These are phyloP conservation scores for Coprinopsis sp. DNA, from an alignment of 768 basidiomycete genomes.

Conservation along the genomic window DNA sequence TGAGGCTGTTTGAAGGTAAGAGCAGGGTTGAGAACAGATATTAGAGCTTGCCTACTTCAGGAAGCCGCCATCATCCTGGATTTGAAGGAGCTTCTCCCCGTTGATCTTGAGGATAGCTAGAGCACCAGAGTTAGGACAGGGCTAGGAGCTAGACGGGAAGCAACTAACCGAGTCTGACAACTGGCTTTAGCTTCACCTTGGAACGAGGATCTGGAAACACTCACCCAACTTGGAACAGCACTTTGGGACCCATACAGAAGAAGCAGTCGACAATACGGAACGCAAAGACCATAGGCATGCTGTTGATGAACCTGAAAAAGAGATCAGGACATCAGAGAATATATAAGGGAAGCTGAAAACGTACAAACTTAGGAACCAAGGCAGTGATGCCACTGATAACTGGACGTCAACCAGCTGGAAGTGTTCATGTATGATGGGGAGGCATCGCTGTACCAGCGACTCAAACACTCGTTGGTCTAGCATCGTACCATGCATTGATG, in stretches of 20 bases:
- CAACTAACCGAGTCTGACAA: slow-evolving; percentile 49
- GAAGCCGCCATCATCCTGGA: slow-evolving; percentile 96
- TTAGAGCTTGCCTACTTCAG: slow-evolving; percentile 59
- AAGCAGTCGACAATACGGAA: slow-evolving; percentile 98
- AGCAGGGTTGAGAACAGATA: neutral
- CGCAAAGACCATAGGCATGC: slow-evolving; percentile 96
- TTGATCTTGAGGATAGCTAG: slow-evolving; percentile 96
- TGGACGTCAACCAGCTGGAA: slow-evolving; percentile 91
- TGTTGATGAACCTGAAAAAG: slow-evolving; percentile 70
- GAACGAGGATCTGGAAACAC: slow-evolving; percentile 20
- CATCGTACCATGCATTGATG: slow-evolving; percentile 97
- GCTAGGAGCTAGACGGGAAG: neutral
- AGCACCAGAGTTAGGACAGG: neutral
- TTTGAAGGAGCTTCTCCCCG: slow-evolving; percentile 83
- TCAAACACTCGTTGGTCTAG: slow-evolving; percentile 99
- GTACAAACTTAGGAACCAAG: slow-evolving; percentile 96
- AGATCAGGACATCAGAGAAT: neutral
- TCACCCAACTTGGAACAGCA: slow-evolving; percentile 97
- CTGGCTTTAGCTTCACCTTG: slow-evolving; percentile 12
- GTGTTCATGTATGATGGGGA: slow-evolving; percentile 93
- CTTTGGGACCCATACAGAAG: slow-evolving; percentile 98
- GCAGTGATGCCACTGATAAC: slow-evolving; percentile 91
- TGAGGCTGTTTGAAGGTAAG: slow-evolving; percentile 49
- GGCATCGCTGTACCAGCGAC: slow-evolving; percentile 79
- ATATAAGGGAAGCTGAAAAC: slow-evolving; percentile 27